phyloP scores from a whole-genome alignment of 2,329 filamentous ascomycete species.

The Fusarium goolgardi region DNA sequence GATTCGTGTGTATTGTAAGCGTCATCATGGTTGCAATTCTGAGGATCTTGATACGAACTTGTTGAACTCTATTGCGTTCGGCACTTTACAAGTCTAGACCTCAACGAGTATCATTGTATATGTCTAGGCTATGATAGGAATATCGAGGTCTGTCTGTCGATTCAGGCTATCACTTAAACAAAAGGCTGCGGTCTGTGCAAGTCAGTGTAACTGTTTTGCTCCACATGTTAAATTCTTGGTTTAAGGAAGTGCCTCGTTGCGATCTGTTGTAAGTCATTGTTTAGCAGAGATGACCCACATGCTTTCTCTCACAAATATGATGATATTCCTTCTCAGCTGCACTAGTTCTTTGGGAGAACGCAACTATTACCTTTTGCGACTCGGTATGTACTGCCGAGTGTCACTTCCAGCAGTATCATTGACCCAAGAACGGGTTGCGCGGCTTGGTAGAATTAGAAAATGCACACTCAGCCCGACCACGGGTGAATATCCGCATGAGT shows the following conservation, averaged over 20 bases:
- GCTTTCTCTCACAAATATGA: background rate
- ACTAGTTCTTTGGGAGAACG: too few species aligned
- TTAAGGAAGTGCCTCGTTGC: background rate
- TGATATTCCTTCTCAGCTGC: background rate
- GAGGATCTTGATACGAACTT: background rate
- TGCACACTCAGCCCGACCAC: constrained; percentile 2
- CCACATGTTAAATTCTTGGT: background rate
- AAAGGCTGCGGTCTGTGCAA: background rate
- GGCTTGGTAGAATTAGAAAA: constrained; percentile 5
- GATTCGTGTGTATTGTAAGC: background rate
- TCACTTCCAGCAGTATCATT: background rate
- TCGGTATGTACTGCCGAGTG: background rate
- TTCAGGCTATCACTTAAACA: background rate
- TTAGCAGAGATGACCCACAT: background rate
- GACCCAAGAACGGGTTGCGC: background rate
- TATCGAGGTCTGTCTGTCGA: background rate
- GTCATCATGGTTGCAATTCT: background rate
- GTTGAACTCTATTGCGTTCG: background rate
- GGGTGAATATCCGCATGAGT: constrained; percentile 11
- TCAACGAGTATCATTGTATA: background rate
- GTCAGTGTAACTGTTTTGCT: background rate
- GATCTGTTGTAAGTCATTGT: background rate
- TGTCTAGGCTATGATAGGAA: background rate
- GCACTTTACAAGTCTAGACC: background rate
- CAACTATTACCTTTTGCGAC: background rate